Conservation (phyloP, 2,329 filamentous ascomycete genomes). For the Fusarium dlaminii region DNA sequence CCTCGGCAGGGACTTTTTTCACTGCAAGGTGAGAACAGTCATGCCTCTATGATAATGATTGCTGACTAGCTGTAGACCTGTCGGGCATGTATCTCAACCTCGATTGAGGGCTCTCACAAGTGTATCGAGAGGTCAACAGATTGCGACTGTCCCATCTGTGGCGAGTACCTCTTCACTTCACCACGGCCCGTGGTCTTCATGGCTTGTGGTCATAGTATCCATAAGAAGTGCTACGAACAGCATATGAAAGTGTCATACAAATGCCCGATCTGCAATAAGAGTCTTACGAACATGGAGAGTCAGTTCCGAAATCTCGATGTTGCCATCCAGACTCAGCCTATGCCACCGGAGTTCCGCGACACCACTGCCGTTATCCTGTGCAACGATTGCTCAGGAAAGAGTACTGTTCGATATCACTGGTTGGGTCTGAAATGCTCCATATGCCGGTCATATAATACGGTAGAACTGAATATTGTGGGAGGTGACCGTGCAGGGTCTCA, state of each 20-base stretch:
- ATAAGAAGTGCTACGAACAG: conserved; percentile 86
- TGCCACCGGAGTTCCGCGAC: conserved; percentile 84
- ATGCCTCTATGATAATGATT: not conserved
- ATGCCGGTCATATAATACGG: conserved; percentile 76
- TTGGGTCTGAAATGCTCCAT: conserved; percentile 88
- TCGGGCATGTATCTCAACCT: conserved; percentile 92
- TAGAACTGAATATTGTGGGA: conserved; percentile 69
- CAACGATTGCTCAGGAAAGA: conserved; percentile 93
- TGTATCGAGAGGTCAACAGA: conserved; percentile 96
- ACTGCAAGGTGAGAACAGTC: conserved; percentile 81
- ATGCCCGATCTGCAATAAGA: conserved; percentile 96
- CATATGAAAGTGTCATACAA: conserved; percentile 93
- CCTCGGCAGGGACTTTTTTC: conserved; percentile 95
- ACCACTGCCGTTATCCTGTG: conserved; percentile 87
- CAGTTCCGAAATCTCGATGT: conserved; percentile 92
- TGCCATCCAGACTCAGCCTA: conserved; percentile 87
- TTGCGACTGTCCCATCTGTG: conserved; percentile 95
- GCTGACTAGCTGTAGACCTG: conserved; percentile 69
- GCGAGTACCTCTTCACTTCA: conserved; percentile 96
- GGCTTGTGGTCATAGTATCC: conserved; percentile 95
- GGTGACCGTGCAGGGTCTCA: conserved; percentile 44
- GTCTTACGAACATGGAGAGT: conserved; percentile 95
- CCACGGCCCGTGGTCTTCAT: conserved; percentile 90
- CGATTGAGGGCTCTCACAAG: conserved; percentile 84
- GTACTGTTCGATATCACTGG: conserved; percentile 91